Evolutionary conservation across 257 asterid genomes (phyloP), one percentile per base, ranked within the genome.

Genomic region (Capsicum baccatum): DNA sequence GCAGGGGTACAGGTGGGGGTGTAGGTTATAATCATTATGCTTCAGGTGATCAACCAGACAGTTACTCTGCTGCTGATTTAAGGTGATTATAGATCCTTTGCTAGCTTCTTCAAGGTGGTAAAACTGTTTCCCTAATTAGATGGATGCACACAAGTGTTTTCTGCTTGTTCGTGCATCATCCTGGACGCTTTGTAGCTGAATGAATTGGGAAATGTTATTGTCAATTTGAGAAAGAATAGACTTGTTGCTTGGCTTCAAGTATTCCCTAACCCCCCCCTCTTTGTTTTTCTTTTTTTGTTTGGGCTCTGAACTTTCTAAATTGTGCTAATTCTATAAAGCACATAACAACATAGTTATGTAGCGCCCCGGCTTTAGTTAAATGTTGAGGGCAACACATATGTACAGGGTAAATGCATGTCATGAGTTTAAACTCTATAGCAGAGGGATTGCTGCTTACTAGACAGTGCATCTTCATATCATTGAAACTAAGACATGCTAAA

Each of bases 1-100:
- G 97, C 79, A 89, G 97, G 85, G 97, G 97, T 84, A 87, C 89
- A 86, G 88, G 88, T 60, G 70, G 48, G 50, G 85, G 89, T 1
- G 96, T 93, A 35, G 88, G 86, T 82, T 85, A 88, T 74, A 84
- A 74, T 70, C 76, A 91, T 83, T 85, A 85, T 16, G 90, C 88
- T 52, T 60, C 85, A 15, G 81, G 88, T 13, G 92, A 79, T 57
- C 88, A 84, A 70, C 86, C 79, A 13, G 89, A 89, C 13, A 84
- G 86, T 54, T 93, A 87, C 3, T 84, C 86, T 69, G 90, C 86
- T 42, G 92, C 86, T 44, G 93, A 93, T 52, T 74, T 87, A 64
- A 35, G n/a, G 47, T 67, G 69, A 59, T 80, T 74, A 50, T 50
- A 74, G 12, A 50, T 74, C 60, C n/a, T 50, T 73, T 74, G 42